Evolutionary conservation across 805 yeast species (phyloP).

Genomic region (Millerozyma miso): DNA sequence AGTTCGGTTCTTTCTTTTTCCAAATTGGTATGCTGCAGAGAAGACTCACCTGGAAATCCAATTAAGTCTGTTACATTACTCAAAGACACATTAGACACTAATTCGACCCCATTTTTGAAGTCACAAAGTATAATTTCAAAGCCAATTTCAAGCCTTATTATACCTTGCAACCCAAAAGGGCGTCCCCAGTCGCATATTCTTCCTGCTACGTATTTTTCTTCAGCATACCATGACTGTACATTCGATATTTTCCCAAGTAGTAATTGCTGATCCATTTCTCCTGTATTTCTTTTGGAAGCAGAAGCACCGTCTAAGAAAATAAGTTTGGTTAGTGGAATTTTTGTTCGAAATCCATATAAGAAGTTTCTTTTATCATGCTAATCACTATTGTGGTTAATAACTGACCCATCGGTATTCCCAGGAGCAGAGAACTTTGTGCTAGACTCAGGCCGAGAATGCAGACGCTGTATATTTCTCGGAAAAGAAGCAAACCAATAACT

Average conservation of each 20-base stretch:
- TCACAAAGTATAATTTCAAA: slow-evolving; percentile 61
- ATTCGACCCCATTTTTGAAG: slow-evolving; percentile 44
- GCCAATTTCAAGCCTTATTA: slow-evolving; percentile 55
- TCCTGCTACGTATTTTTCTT: slow-evolving; percentile 46
- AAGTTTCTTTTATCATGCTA: slow-evolving; percentile 2
- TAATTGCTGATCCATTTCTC: slow-evolving; percentile 54
- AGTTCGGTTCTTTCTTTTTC: slow-evolving; percentile 13
- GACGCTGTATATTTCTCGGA: slow-evolving; percentile 4
- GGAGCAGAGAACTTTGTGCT: neutral
- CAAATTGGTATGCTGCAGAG: neutral
- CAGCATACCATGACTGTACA: slow-evolving; percentile 14
- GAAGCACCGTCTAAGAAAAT: slow-evolving; percentile 64
- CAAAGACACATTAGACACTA: slow-evolving; percentile 44
- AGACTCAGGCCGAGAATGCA: no score
- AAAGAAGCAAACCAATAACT: slow-evolving; percentile 45
- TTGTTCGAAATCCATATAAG: slow-evolving; percentile 45
- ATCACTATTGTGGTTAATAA: no score
- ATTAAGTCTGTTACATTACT: slow-evolving; percentile 31
- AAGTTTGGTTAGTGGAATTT: slow-evolving; percentile 44
- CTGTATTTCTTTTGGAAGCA: slow-evolving; percentile 54
- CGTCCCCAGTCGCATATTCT: slow-evolving; percentile 54
- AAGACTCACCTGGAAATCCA: slow-evolving; percentile 29
- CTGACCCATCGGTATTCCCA: no score
- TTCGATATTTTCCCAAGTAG: slow-evolving; percentile 18
- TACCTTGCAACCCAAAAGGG: slow-evolving; percentile 54